Evolutionary conservation across 2,329 filamentous ascomycete species (phyloP), one percentile per base, ranked within the genome.

Genomic region (Penicillium sp.): DNA sequence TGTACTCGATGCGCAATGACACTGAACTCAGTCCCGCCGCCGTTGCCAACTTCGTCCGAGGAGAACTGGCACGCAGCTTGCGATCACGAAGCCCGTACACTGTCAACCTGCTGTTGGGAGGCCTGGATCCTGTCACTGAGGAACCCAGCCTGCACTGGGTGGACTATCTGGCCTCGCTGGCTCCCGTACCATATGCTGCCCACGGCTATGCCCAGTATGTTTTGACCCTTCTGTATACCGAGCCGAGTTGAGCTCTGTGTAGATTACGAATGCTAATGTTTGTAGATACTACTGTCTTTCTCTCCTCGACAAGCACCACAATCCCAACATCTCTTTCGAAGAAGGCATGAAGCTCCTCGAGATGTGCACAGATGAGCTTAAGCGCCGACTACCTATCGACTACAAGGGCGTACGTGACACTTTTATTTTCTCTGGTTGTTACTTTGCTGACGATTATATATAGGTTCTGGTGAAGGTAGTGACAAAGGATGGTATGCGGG

Each of bases 1-100:
- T 98, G 68, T 98, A 98, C 78, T 90, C 88, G 61, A 98, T 97
- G 91, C 89, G 95, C 68, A 97, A 97, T 72, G 88, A 90, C 73
- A 87, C 87, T 68, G 89, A 96, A 66, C 83, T 98, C 54, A 89
- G 89, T 39, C 92, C 93, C 8, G 85, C 86, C 31, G 93, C 89
- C 33, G 85, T 96, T 48, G 89, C 91, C 55, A 85, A 89, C 77
- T 98, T 96, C 71, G 90, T 98, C 62, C 89, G 93, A 60, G 87
- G 87, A 69, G 91, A 98, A 75, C 84, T 98, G 55, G 93, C 95
- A 39, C 86, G 85, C 54, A 93, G 89, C 69, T 77, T 98, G 70
- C 84, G 93, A 70, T 95, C 89, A 63, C 83, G 89, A 71, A 92
- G 89, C 71, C 93, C 93, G 5, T 98, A 97, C 78, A 95, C 87